Evolutionary conservation across 2,329 filamentous ascomycete genomes (phyloP), one percentile per base, ranked within the genome.

Genomic region (Dactylella cylindrospora): DNA sequence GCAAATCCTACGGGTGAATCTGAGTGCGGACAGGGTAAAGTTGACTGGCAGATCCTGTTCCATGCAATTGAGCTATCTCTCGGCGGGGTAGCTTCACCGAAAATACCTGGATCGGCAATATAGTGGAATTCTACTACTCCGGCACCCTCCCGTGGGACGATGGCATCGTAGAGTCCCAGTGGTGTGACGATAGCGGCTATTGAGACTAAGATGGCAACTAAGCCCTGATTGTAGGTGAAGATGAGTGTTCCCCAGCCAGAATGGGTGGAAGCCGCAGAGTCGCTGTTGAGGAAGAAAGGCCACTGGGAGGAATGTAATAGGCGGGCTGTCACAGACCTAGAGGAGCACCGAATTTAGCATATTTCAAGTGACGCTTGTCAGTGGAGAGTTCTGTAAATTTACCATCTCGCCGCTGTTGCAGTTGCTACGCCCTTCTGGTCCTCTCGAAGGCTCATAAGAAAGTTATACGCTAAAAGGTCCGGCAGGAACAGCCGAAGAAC

Each of bases 171-270:
- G 0, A 79, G 68, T 1, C 76, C 76, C 3, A 78, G 67, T 0
- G 76, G 76, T 0, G 76, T 78, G 2, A 77, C 68, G 3, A 78
- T 70, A n/a, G 75, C 73, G 1, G 76, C 72, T 10, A 77, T 54
- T 0, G 73, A 70, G 2, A 74, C 68, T 7, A 76, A 46, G 13
- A 72, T 22, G n/a, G n/a, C n/a, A n/a, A n/a, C n/a, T n/a, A n/a
- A n/a, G n/a, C n/a, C n/a, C n/a, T n/a, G n/a, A n/a, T n/a, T n/a
- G n/a, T n/a, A n/a, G n/a, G n/a, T n/a, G n/a, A n/a, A n/a, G n/a
- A n/a, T n/a, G 2, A 72, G 47, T 10, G 75, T 72, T 1, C 72
- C 71, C n/a, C n/a, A n/a, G n/a, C n/a, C n/a, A n/a, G n/a, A n/a
- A n/a, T n/a, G n/a, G 6, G 60, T 55, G 1, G 65, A 69, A 5